Percentiles rank a stretch among this genome's conserved stretches.
Evolutionary conservation across 2,329 filamentous ascomycete genomes (phyloP).

Genomic region (Neonectria coccinea): DNA sequence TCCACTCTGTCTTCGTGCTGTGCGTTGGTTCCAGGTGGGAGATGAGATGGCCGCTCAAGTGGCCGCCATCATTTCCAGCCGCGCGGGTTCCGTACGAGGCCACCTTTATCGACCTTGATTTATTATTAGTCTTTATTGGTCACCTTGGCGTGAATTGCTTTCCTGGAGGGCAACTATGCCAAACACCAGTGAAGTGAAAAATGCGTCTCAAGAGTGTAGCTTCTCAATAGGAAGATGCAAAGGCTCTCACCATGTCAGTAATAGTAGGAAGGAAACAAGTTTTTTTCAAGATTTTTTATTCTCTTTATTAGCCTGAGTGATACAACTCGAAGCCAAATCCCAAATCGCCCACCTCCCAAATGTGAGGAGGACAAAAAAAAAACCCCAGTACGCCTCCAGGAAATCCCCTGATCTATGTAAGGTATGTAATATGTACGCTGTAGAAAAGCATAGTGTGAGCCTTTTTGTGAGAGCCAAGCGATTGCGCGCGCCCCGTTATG

Average conservation of each 20-base stretch:
- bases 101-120: background rate
- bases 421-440: constrained; percentile 17
- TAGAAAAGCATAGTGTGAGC: constrained; percentile 30
- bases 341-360: background rate
- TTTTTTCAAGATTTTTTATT: constrained; percentile 3
- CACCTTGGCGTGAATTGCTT: background rate
- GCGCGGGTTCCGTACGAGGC: constrained; percentile 5
- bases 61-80: constrained; percentile 31
- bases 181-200: background rate
- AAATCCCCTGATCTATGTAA: constrained; percentile 20
- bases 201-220: background rate
- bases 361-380: background rate
- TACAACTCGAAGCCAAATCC: background rate
- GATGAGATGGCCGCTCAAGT: constrained; percentile 16
- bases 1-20: background rate
- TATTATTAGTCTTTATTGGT: background rate
- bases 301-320: background rate
- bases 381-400: constrained; percentile 14
- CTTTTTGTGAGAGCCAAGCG: constrained; percentile 24
- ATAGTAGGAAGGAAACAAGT: background rate
- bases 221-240: background rate
- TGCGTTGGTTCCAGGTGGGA: constrained; percentile 12
- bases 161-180: background rate
- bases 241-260: background rate
- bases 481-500: constrained; percentile 19